phyloP scores from a whole-genome alignment of 1,284 basidiomycete species.

The Tetrapyrgos nigripes region DNA sequence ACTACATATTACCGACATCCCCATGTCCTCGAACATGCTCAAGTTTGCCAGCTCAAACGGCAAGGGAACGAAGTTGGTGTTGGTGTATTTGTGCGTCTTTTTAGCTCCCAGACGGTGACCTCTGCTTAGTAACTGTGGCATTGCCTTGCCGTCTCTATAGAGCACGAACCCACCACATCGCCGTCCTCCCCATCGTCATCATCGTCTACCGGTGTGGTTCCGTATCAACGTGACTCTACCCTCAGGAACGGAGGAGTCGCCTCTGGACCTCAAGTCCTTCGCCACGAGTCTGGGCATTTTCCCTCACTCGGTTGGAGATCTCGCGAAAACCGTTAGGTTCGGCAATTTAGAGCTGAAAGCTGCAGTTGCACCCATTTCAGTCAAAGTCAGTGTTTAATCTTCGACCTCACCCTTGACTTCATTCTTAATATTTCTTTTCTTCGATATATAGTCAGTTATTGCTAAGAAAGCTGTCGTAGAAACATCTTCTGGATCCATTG shows the following conservation, averaged over 20 bases:
- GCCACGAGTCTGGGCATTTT: slow-evolving; percentile 39
- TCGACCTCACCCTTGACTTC: background rate
- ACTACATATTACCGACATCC: slow-evolving; percentile 35
- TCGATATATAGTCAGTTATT: slow-evolving; percentile 40
- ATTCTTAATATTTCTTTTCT: too few relatives aligned
- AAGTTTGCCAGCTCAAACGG: slow-evolving; percentile 41
- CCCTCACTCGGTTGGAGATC: slow-evolving; percentile 34
- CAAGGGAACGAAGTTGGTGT: slow-evolving; percentile 41
- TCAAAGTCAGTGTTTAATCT: slow-evolving; percentile 30
- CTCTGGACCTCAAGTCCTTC: slow-evolving; percentile 38
- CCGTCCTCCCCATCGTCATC: slow-evolving; percentile 8
- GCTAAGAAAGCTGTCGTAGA: slow-evolving; percentile 34
- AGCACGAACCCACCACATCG: background rate
- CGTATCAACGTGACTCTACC: slow-evolving; percentile 41
- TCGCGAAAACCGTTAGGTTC: slow-evolving; percentile 39
- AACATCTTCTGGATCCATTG: slow-evolving; percentile 42
- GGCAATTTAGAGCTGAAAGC: slow-evolving; percentile 32
- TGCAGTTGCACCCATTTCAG: slow-evolving; percentile 31
- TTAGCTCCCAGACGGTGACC: background rate
- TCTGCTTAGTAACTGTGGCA: slow-evolving; percentile 12
- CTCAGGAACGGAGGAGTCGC: slow-evolving; percentile 18
- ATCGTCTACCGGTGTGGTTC: slow-evolving; percentile 28
- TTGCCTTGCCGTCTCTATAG: slow-evolving; percentile 9
- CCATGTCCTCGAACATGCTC: slow-evolving; percentile 32
- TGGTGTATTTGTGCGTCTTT: slow-evolving; percentile 49